A percentile compares a stretch with the other conserved stretches of the same genome.
phyloP scores from a whole-genome alignment of 129 eudicot species.

The Silybum marianum region DNA sequence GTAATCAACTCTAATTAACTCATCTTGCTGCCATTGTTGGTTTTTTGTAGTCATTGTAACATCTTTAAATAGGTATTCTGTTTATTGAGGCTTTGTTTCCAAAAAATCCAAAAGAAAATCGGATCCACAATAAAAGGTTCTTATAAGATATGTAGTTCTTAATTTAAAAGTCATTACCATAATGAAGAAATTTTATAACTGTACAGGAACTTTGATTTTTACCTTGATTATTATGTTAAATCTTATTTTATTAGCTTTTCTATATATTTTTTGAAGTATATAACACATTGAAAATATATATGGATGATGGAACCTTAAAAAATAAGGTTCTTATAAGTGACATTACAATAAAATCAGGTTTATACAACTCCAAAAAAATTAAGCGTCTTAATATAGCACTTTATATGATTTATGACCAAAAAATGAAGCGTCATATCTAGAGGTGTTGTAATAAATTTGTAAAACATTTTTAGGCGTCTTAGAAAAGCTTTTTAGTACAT shows the following conservation, averaged over 20 bases:
- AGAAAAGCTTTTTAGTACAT: too few species aligned
- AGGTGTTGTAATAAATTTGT: too few species aligned
- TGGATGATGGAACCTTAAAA: background rate
- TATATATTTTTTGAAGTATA: too few species aligned
- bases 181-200: background rate
- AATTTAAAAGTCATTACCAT: background rate
- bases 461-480: too few species aligned
- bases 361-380: too few species aligned
- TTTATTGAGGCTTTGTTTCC: background rate
- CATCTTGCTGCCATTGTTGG: background rate
- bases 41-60: background rate
- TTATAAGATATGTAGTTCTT: background rate
- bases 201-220: background rate
- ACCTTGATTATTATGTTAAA: background rate
- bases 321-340: background rate
- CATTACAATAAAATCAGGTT: too few species aligned
- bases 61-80: background rate
- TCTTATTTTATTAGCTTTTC: too few species aligned
- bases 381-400: too few species aligned
- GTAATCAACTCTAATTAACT: constrained; percentile 24
- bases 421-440: too few species aligned
- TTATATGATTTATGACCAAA: too few species aligned
- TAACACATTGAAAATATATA: background rate
- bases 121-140: background rate
- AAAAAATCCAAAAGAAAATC: background rate